Conservation (phyloP, 1,284 basidiomycete genomes). For the Ustilago cynodontis region DNA sequence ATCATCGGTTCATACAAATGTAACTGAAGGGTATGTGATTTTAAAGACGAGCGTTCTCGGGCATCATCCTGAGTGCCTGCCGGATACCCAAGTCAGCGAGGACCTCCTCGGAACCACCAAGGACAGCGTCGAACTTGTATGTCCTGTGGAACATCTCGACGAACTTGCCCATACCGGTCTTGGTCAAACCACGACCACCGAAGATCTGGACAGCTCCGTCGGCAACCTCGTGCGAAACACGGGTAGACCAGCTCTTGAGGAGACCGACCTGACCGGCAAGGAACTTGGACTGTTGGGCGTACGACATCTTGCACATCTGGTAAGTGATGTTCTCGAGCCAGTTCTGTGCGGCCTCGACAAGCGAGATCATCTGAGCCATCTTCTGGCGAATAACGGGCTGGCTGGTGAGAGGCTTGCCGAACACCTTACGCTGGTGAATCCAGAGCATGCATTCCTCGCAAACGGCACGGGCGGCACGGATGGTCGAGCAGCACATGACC, state of each 20-base stretch:
- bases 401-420: constrained; percentile 77
- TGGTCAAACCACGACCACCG: constrained; percentile 78
- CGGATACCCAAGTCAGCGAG: constrained; percentile 74
- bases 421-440: constrained; percentile 69
- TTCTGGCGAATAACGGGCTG: constrained; percentile 87
- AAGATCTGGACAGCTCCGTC: constrained; percentile 82
- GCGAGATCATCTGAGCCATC: constrained; percentile 85
- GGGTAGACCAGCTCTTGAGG: constrained; percentile 74
- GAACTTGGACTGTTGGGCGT: constrained; percentile 78
- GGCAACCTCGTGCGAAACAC: constrained; percentile 73
- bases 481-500: constrained; percentile 81
- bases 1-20: constrained; percentile 1
- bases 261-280: constrained; percentile 79
- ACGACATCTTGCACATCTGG: constrained; percentile 84
- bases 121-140: constrained; percentile 79
- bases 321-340: constrained; percentile 91
- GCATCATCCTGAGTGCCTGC: constrained; percentile 70
- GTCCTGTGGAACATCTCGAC: constrained; percentile 73
- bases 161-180: constrained; percentile 75
- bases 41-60: constrained; percentile 61
- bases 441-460: constrained; percentile 66
- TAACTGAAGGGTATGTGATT: background rate
- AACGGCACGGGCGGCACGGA: constrained; percentile 73
- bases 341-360: constrained; percentile 83
- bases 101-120: constrained; percentile 71